Evolutionary conservation across 2,329 filamentous ascomycete genomes (phyloP), one percentile per base, ranked within the genome.

Genomic region (Metarhizium album): DNA sequence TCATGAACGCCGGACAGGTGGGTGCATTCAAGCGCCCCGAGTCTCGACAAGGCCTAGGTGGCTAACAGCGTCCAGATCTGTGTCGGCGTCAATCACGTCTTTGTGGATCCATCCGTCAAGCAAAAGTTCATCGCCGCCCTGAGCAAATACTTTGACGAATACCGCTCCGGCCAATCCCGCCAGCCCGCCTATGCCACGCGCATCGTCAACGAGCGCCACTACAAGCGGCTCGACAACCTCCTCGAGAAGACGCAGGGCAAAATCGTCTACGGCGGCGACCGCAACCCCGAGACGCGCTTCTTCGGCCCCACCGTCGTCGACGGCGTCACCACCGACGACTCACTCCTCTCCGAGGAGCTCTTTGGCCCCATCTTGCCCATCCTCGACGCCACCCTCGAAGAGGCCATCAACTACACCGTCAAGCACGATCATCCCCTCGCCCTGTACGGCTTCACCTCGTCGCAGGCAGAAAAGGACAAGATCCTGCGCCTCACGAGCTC

Each of bases 361-460:
- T 73, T 74, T 52, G 70, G 67, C 0, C 69, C 70, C 2, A 67
- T 74, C 24, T 62, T 68, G 8, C 71, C 72, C 20, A 59, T 74
- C 6, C 48, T 74, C 2, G 62, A 65, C 14, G 64, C 63, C 33
- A 60, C 59, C 4, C 47, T 59, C 27, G 54, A 61, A 27, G 54
- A 65, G 43, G 66, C 64, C 18, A 58, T 70, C 16, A 48, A 52
- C 3, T 63, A 64, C 20, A 60, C 66, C 3, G 52, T 50, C 2
- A 55, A 55, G 27, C 55, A 61, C 47, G 61, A 64, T 4, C 62
- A 64, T 23, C 67, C 70, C 0, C 64, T 74, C 2, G 69, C 64
- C 1, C 57, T 72, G 16, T 74, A 74, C 57, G 64, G 67, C 29
- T 73, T 73, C 56, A 69, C 64, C 40, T 54, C 62, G 11, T 58